A percentile compares a stretch with the other conserved stretches of the same genome.
These are phyloP conservation scores for Dactylellina parvicollis DNA, from an alignment of 2,329 filamentous ascomycete genomes.

Conservation along the genomic window DNA sequence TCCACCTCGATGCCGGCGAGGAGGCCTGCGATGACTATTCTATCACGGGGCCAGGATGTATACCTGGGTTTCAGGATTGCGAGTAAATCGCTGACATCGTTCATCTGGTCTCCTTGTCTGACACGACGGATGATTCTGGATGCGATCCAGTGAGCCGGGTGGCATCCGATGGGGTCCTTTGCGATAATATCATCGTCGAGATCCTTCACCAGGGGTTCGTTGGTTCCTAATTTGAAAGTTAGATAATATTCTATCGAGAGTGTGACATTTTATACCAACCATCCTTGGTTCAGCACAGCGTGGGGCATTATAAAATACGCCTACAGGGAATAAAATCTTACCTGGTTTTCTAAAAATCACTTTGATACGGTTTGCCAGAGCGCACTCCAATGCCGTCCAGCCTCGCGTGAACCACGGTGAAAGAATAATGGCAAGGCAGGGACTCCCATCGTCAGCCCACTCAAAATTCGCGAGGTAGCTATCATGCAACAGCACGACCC, in stretches of 20 bases:
- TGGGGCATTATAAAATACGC: too few species aligned
- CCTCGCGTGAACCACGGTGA: conserved; percentile 58
- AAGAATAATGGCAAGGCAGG: conserved; percentile 57
- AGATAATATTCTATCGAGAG: not conserved
- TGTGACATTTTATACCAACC: too few species aligned
- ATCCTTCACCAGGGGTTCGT: conserved; percentile 41
- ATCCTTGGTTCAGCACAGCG: too few species aligned
- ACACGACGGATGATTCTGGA: conserved; percentile 34
- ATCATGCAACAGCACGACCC: conserved; percentile 55
- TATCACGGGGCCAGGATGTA: conserved; percentile 58
- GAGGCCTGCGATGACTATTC: conserved; percentile 56
- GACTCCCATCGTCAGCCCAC: conserved; percentile 55
- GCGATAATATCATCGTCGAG: conserved; percentile 33
- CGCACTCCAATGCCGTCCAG: conserved; percentile 58
- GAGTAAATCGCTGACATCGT: conserved; percentile 55
- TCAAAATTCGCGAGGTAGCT: conserved; percentile 49
- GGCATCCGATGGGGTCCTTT: conserved; percentile 1
- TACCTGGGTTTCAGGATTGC: conserved; percentile 55
- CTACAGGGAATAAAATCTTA: not conserved
- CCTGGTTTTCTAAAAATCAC: conserved; percentile 38
- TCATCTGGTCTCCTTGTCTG: conserved; percentile 7
- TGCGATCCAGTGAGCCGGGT: conserved; percentile 41
- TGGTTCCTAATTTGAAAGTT: not conserved
- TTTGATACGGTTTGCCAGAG: conserved; percentile 53
- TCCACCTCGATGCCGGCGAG: conserved; percentile 52